Base-by-base conservation (phyloP, 306 rosid species). In the Potentilla sterilis region DNA sequence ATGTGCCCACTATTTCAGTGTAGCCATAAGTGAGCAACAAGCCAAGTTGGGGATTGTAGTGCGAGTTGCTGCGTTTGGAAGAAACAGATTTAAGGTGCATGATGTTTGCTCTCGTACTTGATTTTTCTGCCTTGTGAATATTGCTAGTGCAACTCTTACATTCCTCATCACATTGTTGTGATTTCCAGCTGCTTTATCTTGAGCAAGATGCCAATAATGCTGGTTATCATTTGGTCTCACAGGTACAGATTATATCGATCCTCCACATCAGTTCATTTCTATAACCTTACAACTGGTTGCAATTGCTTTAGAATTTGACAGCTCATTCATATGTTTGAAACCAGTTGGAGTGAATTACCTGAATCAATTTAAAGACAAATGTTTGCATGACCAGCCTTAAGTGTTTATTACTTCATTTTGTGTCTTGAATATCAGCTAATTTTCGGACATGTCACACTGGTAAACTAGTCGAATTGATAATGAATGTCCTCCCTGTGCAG, bases 1-100 rank as follows among this genome's bases (percentile, higher is more conserved):
- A 82, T 86, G 85, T 58, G 99, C 99, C 40, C 99, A 96, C 80
- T 96, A 92, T 85, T 96, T 92, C 78, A 89, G 99, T 38, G 98
- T 92, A 44, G 90, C 96, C 44, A 88, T 92, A 76, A 90, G 70
- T 72, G 98, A 92, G 79, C 89, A 92, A 78, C 99, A 96, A 86
- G 97, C 97, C 35, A 90, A 96, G 70, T 69, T 89, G 14, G 99
- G 99, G 70, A 76, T 96, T 87, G 98, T 87, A 15, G 72, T 96
- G n/a, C 85, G 99, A 85, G 99, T 87, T 81, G 89, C 91, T 82
- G 89, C 98, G 69, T 77, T 75, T 44, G 86, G 98, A 62, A 97
- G 89, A 80, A 96, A 97, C 88, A 96, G 92, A 82, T 92, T 96
- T 82, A 92, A 96, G 96, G 99, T 92, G 78, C 73, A 44, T 77